A percentile compares a stretch with the other conserved stretches of the same genome.
phyloP scores from a whole-genome alignment of 805 yeast species.

The Candida qinlingensis region DNA sequence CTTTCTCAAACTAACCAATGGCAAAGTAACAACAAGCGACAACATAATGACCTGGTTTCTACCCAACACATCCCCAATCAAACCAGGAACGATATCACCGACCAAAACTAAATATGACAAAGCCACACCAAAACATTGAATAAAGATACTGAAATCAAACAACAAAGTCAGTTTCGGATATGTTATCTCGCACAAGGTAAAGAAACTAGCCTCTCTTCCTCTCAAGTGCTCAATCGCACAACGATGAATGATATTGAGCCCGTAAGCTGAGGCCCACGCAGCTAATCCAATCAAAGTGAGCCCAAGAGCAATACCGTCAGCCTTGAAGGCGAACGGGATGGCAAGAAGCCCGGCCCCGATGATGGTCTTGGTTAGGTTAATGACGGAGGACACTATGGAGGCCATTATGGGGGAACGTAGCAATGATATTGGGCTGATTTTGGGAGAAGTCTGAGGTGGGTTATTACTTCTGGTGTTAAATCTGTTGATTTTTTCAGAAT shows the following conservation, averaged over 20 bases:
- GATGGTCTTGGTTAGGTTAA: constrained; percentile 70
- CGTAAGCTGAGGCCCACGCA: constrained; percentile 62
- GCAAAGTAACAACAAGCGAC: constrained; percentile 50
- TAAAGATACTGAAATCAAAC: constrained; percentile 70
- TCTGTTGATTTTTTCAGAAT: neutral
- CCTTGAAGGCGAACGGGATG: constrained; percentile 64
- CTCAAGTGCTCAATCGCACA: constrained; percentile 36
- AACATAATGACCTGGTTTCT: constrained; percentile 39
- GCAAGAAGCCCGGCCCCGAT: constrained; percentile 79
- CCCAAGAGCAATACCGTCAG: constrained; percentile 64
- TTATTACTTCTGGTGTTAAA: no score
- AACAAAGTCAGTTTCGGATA: constrained; percentile 64
- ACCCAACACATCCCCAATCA: constrained; percentile 38
- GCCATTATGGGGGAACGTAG: constrained; percentile 13
- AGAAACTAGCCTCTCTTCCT: constrained; percentile 53
- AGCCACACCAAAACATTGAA: constrained; percentile 78
- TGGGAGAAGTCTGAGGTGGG: no score
- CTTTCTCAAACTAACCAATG: constrained; percentile 55
- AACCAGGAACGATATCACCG: constrained; percentile 70
- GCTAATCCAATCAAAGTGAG: constrained; percentile 49
- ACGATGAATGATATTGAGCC: constrained; percentile 57
- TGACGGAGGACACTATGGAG: constrained; percentile 43
- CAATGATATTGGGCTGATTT: no score
- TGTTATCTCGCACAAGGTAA: constrained; percentile 63
- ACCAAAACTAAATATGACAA: constrained; percentile 66